Conservation (phyloP, 805 yeast genomes). For the Metschnikowia cubensis region DNA sequence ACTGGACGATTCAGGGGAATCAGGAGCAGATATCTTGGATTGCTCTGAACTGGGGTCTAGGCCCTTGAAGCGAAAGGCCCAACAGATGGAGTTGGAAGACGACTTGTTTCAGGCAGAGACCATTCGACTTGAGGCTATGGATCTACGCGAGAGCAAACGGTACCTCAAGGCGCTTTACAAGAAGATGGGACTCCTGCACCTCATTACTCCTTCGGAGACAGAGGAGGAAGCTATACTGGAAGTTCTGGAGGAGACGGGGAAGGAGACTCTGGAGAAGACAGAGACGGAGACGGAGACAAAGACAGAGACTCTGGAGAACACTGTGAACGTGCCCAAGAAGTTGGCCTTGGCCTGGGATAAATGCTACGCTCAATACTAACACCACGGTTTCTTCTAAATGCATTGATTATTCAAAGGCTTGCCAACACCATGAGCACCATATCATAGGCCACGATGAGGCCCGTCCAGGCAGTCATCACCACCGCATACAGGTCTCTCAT, state of each 20-base stretch:
- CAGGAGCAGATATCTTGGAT: not conserved
- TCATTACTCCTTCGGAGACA: too few species aligned
- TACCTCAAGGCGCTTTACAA: not conserved
- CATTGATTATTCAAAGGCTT: not conserved
- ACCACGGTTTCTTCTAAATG: not conserved
- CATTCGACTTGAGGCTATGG: conserved; percentile 3
- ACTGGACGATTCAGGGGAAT: too few species aligned
- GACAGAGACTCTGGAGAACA: too few species aligned
- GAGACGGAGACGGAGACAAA: too few species aligned
- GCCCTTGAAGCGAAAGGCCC: not conserved
- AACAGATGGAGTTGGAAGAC: conserved; percentile 1
- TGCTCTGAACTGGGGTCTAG: not conserved
- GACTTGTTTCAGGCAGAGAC: conserved; percentile 2
- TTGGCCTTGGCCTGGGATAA: conserved; percentile 3
- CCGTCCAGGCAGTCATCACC: not conserved
- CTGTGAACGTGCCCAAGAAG: not conserved
- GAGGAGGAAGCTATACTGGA: too few species aligned
- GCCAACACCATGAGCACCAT: not conserved
- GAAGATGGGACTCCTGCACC: not conserved
- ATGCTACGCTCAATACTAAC: conserved; percentile 4
- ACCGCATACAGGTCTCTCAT: not conserved
- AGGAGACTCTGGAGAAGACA: too few species aligned
- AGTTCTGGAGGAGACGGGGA: too few species aligned
- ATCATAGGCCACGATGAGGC: not conserved
- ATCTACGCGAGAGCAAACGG: not conserved